These are phyloP conservation scores for Papiliotrema terrestris DNA, from an alignment of 1,284 basidiomycete species.

Conservation along the genomic window DNA sequence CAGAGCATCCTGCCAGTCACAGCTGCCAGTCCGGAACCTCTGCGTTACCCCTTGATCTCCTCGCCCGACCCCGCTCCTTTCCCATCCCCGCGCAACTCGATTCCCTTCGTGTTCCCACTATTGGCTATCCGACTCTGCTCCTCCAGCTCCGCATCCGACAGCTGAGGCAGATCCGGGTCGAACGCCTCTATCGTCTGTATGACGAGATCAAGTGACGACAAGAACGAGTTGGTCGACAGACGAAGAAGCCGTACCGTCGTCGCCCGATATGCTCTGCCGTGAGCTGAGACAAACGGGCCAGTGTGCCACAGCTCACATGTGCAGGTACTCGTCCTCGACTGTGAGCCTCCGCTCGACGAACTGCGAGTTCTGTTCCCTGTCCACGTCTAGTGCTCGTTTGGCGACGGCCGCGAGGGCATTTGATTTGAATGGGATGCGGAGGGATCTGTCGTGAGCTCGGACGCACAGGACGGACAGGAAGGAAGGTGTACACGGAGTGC, in stretches of 20 bases:
- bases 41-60: constrained; percentile 26
- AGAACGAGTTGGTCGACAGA: constrained; percentile 73
- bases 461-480: not conserved
- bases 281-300: not conserved
- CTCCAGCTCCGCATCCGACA: constrained; percentile 38
- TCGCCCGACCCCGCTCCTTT: constrained; percentile 41
- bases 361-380: constrained; percentile 72
- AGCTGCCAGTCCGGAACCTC: not conserved
- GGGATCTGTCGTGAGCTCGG: constrained; percentile 52
- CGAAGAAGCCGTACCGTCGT: constrained; percentile 80
- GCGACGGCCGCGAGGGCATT: constrained; percentile 70
- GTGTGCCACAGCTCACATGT: constrained; percentile 56
- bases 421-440: constrained; percentile 72
- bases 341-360: constrained; percentile 67
- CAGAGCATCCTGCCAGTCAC: too few species aligned
- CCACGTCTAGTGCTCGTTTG: constrained; percentile 76
- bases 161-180: constrained; percentile 31
- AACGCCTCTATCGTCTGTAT: constrained; percentile 77
- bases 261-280: constrained; percentile 36
- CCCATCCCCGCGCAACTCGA: constrained; percentile 40
- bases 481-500: constrained; percentile 28
- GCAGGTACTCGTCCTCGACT: constrained; percentile 62
- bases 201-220: constrained; percentile 81
- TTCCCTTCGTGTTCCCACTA: constrained; percentile 30
- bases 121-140: constrained; percentile 20